Base-by-base conservation (phyloP, 176 grass and related monocot genomes). In the Aechmea fasciata region DNA sequence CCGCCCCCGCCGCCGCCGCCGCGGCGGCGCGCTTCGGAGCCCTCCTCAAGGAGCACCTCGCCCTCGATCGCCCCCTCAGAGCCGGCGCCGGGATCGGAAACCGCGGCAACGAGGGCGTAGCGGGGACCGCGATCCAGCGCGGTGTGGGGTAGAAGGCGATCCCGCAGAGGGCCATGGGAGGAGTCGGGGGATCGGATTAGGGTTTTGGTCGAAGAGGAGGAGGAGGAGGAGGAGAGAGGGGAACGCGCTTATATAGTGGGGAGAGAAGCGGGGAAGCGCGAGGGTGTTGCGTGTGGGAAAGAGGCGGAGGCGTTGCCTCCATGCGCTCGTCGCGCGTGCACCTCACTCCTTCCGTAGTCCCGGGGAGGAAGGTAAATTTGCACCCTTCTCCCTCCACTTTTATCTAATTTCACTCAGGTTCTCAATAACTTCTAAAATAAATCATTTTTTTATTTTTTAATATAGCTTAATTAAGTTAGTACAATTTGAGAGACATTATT, bases 281-380 rank as follows among this genome's bases (percentile, higher is more conserved):
- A 78, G 83, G 75, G 22, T 8, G 81, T 92, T 90, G 89, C 93
- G 93, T 97, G 93, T 73, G 74, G 86, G 88, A 67, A 90, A 92
- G 86, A 48, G 88, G 83, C 85, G 69, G 48, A 41, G 85, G 61
- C 71, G 83, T 70, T 63, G 80, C 82, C 62, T 59, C 86, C 93
- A 92, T 85, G 93, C 81, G 93, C 69, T 67, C 75, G 49, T 52
- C 78, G 86, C 92, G 77, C 79, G 88, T 78, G 77, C 14, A 77
- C 83, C 92, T 89, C 83, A 70, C 76, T 26, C 66, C n/a, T 68
- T 67, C 41, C 73, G 63, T 18, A 57, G 69, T 66, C 75, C 63
- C 70, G 1, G 13, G 52, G 52, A n/a, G 11, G 52, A 17, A 41
- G 33, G 4, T 41, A 41, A 41, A 41, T 7, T 41, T 41, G 33